A percentile compares a stretch with the other conserved stretches of the same genome.
phyloP scores from a whole-genome alignment of 495 filamentous ascomycete species.

The Bombardia bombarda region DNA sequence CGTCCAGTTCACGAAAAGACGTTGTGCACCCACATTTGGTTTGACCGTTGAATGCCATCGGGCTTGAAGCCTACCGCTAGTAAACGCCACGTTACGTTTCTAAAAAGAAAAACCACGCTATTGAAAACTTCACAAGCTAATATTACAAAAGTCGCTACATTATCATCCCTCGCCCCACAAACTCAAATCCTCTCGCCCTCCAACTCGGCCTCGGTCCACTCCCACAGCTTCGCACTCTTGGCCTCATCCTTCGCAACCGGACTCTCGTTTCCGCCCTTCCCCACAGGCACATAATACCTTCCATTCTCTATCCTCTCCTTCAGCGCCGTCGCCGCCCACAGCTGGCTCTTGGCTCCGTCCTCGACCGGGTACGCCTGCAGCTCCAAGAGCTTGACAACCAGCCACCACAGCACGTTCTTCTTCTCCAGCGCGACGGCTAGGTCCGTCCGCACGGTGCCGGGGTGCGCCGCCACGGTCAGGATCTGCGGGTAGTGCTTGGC shows the following conservation, averaged over 20 bases:
- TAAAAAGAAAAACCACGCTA: too few relatives aligned
- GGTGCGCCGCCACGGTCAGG: conserved; percentile 49
- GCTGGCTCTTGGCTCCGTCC: conserved; percentile 48
- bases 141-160: too few relatives aligned
- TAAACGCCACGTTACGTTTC: too few relatives aligned
- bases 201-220: conserved; percentile 48
- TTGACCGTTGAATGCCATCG: too few relatives aligned
- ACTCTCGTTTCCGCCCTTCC: conserved; percentile 7
- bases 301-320: conserved; percentile 31
- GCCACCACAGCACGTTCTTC: not conserved
- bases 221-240: conserved; percentile 49
- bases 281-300: conserved; percentile 27
- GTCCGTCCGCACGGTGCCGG: conserved; percentile 54
- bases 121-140: too few relatives aligned
- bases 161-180: too few relatives aligned
- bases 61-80: too few relatives aligned
- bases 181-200: too few relatives aligned
- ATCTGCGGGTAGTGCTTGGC: conserved; percentile 49
- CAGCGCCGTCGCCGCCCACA: conserved; percentile 48
- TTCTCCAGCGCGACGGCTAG: conserved; percentile 17
- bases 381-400: not conserved
- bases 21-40: too few relatives aligned
- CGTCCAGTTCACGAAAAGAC: too few relatives aligned
- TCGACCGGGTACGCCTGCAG: conserved; percentile 13
- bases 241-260: conserved; percentile 36